A percentile compares a stretch with the other conserved stretches of the same genome.
phyloP scores from a whole-genome alignment of 78 protist species.

The Protostelium mycophagum region DNA sequence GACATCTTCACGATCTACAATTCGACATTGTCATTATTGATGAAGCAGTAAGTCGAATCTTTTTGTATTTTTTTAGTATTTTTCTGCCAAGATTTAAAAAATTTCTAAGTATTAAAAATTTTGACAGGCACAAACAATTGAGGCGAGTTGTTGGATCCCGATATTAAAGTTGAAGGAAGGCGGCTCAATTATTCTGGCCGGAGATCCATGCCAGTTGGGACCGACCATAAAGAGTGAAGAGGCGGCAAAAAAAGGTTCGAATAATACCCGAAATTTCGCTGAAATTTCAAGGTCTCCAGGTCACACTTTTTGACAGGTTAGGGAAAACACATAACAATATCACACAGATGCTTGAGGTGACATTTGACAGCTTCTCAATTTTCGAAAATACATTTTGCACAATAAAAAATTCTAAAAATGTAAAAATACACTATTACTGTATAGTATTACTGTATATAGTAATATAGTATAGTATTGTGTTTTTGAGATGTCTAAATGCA shows the following conservation, averaged over 20 bases:
- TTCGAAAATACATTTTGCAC: no score
- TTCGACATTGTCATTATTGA: constrained; percentile 54
- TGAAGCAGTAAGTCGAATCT: constrained; percentile 15
- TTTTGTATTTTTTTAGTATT: neutral
- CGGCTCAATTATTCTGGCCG: constrained; percentile 43
- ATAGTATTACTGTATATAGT: no score
- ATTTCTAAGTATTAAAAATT: neutral
- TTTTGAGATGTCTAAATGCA: no score
- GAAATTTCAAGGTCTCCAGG: constrained; percentile 19
- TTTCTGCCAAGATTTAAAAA: neutral
- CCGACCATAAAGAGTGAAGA: constrained; percentile 77
- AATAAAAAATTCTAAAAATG: no score
- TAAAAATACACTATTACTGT: no score
- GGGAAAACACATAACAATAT: neutral
- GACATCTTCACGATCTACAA: neutral
- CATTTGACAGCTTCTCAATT: neutral
- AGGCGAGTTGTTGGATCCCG: constrained; percentile 84
- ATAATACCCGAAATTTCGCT: neutral
- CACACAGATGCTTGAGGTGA: neutral
- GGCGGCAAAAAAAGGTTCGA: constrained; percentile 38
- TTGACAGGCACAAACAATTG: constrained; percentile 71
- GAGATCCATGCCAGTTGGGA: constrained; percentile 85
- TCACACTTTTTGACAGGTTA: constrained; percentile 80
- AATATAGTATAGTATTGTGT: no score
- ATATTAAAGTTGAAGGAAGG: constrained; percentile 34